A percentile compares a stretch with the other conserved stretches of the same genome.
Evolutionary conservation across 192 early-diverging fungal genomes (phyloP).

Genomic region (Entophlyctis luteolus): DNA sequence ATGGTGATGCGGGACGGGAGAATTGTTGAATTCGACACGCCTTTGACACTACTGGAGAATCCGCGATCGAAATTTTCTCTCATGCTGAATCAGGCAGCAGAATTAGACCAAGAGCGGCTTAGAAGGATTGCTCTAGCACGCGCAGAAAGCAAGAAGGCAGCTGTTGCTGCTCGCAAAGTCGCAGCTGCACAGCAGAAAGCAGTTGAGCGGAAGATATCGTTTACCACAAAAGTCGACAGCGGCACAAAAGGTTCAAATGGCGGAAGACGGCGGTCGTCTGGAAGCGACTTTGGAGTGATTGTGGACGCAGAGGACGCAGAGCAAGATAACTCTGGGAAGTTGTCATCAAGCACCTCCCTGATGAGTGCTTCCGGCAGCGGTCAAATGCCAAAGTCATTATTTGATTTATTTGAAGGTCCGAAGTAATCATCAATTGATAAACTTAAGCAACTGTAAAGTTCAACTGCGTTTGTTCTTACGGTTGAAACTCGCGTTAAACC

Average conservation of each 20-base stretch:
- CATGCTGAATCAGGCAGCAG: slow-evolving; percentile 30
- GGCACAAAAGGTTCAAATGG: no score
- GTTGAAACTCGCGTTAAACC: no score
- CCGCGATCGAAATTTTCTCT: slow-evolving; percentile 25
- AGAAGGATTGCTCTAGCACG: slow-evolving; percentile 9
- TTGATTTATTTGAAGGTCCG: neutral
- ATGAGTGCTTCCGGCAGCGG: neutral
- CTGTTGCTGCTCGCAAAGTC: neutral
- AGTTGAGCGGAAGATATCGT: slow-evolving; percentile 13
- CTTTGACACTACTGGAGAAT: slow-evolving; percentile 40
- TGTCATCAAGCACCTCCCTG: no score
- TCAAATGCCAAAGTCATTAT: neutral
- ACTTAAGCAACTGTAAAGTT: no score
- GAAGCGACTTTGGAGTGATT: neutral
- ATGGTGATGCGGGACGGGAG: slow-evolving; percentile 51
- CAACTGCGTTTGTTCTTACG: no score
- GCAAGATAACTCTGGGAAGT: neutral
- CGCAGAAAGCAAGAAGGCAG: slow-evolving; percentile 14
- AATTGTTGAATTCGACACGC: slow-evolving; percentile 51
- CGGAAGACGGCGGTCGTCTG: neutral
- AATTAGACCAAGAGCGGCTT: slow-evolving; percentile 27
- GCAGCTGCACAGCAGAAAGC: neutral
- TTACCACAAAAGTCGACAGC: neutral
- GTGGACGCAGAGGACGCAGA: neutral
- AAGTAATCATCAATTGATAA: no score